phyloP scores from a whole-genome alignment of 2,329 filamentous ascomycete species.

The Fusarium begoniae region DNA sequence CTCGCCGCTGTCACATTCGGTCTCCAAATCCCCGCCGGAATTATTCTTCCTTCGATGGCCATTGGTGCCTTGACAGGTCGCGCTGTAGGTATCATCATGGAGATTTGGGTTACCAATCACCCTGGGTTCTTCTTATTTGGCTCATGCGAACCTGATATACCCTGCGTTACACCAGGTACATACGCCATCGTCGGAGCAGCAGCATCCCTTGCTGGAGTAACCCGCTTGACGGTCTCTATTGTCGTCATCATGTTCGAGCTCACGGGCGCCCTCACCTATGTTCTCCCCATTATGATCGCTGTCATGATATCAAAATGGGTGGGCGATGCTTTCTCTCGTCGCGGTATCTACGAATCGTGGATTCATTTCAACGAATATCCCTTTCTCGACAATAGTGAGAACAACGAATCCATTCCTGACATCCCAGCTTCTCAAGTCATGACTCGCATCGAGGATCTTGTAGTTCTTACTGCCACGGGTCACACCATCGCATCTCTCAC shows the following conservation, averaged over 20 bases:
- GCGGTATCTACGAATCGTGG: conserved; percentile 97
- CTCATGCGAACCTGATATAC: conserved; percentile 83
- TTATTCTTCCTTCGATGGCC: conserved; percentile 95
- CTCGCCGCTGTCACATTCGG: conserved; percentile 91
- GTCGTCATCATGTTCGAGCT: conserved; percentile 99
- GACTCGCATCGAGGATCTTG: conserved; percentile 90
- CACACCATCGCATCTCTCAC: conserved; percentile 84
- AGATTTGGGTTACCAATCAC: conserved; percentile 84
- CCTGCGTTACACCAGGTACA: conserved; percentile 91
- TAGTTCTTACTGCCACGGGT: conserved; percentile 85
- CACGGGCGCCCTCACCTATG: conserved; percentile 93
- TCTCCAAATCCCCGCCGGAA: conserved; percentile 91
- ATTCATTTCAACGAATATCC: conserved; percentile 96
- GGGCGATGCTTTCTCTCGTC: conserved; percentile 90
- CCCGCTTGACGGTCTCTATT: conserved; percentile 96
- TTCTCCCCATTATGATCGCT: conserved; percentile 97
- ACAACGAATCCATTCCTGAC: conserved; percentile 79
- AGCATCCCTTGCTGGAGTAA: conserved; percentile 91
- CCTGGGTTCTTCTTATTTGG: conserved; percentile 80
- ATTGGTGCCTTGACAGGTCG: conserved; percentile 92
- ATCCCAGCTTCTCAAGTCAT: conserved; percentile 88
- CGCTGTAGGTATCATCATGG: conserved; percentile 86
- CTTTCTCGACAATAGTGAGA: conserved; percentile 89
- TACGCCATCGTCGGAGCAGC: conserved; percentile 97
- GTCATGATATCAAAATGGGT: conserved; percentile 99